Conservation (phyloP, 176 grass and related monocot genomes). For the Chrysopogon serrulatus region DNA sequence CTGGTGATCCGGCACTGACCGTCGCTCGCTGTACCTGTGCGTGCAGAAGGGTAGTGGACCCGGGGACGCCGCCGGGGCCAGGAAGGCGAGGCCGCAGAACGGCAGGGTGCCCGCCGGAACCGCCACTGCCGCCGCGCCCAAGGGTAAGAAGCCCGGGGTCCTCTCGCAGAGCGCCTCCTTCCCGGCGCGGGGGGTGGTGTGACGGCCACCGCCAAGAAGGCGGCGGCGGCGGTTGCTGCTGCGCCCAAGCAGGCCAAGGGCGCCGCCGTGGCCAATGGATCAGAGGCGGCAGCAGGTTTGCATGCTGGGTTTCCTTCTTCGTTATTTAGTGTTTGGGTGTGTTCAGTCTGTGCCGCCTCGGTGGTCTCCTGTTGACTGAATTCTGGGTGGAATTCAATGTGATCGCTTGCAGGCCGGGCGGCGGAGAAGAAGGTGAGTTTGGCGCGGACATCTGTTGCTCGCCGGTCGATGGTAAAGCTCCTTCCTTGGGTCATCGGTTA, state of each 20-base stretch:
- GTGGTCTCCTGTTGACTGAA: neutral
- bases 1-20: neutral
- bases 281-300: constrained; percentile 27
- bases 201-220: constrained; percentile 22
- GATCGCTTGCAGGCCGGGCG: neutral
- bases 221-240: neutral
- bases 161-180: constrained; percentile 74
- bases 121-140: neutral
- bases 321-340: neutral
- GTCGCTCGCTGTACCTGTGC: neutral
- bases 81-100: constrained; percentile 40
- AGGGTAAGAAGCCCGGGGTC: constrained; percentile 34
- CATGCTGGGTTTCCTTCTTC: neutral
- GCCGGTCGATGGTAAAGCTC: neutral
- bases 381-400: neutral
- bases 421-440: neutral
- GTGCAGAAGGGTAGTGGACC: constrained; percentile 58
- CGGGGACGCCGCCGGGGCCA: constrained; percentile 12
- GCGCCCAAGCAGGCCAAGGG: constrained; percentile 38
- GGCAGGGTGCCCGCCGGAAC: constrained; percentile 23
- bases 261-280: constrained; percentile 37
- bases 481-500: no score
- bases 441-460: neutral
- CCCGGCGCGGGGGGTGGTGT: constrained; percentile 33
- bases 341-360: neutral